Percentiles rank a stretch among this genome's conserved stretches.
Conservation (phyloP, 306 rosid species). For the Gastrolobium villosum region DNA sequence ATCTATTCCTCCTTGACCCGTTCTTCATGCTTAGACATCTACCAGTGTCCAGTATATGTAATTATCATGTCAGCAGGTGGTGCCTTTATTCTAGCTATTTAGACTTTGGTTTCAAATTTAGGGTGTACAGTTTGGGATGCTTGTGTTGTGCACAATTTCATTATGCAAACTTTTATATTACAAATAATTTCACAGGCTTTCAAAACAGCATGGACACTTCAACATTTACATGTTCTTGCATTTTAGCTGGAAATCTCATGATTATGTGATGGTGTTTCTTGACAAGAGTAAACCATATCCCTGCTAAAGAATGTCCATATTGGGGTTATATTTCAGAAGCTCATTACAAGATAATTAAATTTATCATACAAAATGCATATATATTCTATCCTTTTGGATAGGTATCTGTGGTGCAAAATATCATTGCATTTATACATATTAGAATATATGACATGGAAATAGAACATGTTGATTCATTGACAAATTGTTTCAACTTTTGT, state of each 20-base stretch:
- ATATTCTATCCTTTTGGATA: neutral
- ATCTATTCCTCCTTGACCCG: conserved; percentile 36
- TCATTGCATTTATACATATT: conserved; percentile 16
- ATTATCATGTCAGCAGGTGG: conserved; percentile 15
- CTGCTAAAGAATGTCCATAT: conserved; percentile 3
- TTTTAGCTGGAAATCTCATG: conserved; percentile 38
- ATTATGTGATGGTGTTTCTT: conserved; percentile 32
- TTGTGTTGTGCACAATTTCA: neutral
- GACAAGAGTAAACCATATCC: conserved; percentile 33
- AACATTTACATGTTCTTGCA: conserved; percentile 16
- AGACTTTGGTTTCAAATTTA: conserved; percentile 26
- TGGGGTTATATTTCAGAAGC: conserved; percentile 17
- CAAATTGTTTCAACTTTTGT: neutral
- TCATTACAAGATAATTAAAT: neutral
- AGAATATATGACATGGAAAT: conserved; percentile 14
- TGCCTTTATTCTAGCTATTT: conserved; percentile 32
- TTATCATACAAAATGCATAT: conserved; percentile 11
- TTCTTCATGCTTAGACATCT: neutral
- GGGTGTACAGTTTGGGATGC: conserved; percentile 24
- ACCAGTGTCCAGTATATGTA: conserved; percentile 27
- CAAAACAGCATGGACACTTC: conserved; percentile 26
- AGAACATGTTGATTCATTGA: conserved; percentile 36
- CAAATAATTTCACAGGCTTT: conserved; percentile 33
- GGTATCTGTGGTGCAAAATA: conserved; percentile 19
- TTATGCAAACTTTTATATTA: conserved; percentile 9